These are phyloP conservation scores for Gymnopus androsaceus DNA, from an alignment of 1,284 basidiomycete species.

Conservation along the genomic window DNA sequence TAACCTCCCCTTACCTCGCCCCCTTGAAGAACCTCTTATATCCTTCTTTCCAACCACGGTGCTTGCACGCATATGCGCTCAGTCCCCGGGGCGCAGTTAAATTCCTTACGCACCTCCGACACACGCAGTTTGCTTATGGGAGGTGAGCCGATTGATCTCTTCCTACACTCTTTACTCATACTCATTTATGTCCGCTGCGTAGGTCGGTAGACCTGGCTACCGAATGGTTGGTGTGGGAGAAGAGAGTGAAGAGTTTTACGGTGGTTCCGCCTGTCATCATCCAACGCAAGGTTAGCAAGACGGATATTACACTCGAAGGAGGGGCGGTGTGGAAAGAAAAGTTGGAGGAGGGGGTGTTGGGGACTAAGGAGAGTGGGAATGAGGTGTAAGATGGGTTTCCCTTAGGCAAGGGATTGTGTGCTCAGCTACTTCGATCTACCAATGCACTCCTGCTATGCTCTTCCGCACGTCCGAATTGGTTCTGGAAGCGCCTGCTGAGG, in stretches of 20 bases:
- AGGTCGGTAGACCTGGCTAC: slow-evolving; percentile 8
- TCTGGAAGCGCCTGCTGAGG: no score
- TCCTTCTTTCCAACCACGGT: slow-evolving; percentile 11
- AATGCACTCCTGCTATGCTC: no score
- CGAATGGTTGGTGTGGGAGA: slow-evolving; percentile 10
- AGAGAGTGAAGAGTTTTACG: slow-evolving; percentile 7
- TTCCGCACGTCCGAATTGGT: no score
- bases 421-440: no score
- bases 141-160: no score
- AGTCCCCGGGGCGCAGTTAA: slow-evolving; percentile 10
- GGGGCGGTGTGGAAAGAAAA: slow-evolving; percentile 8
- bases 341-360: slow-evolving; percentile 6
- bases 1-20: neutral
- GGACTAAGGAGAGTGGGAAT: slow-evolving; percentile 6
- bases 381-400: no score
- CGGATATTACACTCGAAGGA: slow-evolving; percentile 6
- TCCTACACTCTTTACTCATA: no score
- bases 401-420: no score
- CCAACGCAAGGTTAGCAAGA: slow-evolving; percentile 10
- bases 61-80: slow-evolving; percentile 9
- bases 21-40: slow-evolving; percentile 6
- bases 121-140: slow-evolving; percentile 4
- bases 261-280: slow-evolving; percentile 4
- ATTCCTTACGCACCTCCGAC: slow-evolving; percentile 5
- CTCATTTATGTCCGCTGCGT: no score